Conservation (phyloP, 331 rosid species). For the Quercus tomentella region DNA sequence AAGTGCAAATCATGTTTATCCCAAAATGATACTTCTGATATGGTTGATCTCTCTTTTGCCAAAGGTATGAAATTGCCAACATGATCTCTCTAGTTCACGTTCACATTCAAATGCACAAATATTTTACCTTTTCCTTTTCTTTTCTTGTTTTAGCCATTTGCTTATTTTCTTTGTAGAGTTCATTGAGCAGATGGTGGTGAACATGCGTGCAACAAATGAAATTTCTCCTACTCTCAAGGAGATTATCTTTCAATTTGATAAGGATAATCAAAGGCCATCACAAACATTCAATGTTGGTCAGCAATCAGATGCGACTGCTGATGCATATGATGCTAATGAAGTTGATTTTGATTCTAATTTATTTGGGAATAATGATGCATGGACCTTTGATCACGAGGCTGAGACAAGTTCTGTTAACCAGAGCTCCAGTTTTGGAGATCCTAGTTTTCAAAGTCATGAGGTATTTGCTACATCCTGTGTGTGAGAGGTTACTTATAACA, state of each 20-base stretch:
- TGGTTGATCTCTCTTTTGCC: conserved; percentile 5
- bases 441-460: conserved; percentile 2
- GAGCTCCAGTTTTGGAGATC: neutral
- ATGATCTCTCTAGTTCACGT: neutral
- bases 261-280: conserved; percentile 14
- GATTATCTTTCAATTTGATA: conserved; percentile 4
- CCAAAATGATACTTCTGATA: neutral
- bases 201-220: conserved; percentile 8
- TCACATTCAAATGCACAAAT: too few relatives aligned
- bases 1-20: neutral
- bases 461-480: neutral
- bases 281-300: conserved; percentile 8
- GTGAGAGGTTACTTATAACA: neutral
- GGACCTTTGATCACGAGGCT: neutral
- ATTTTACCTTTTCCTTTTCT: neutral
- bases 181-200: conserved; percentile 18
- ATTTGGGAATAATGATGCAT: neutral
- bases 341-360: neutral
- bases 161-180: conserved; percentile 10
- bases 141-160: neutral
- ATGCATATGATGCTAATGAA: neutral
- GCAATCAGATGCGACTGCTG: neutral
- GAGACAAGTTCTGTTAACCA: neutral
- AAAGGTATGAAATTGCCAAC: neutral
- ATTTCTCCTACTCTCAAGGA: conserved; percentile 23